phyloP scores from a whole-genome alignment of 2,329 filamentous ascomycete species.

The Aspergillus hiratsukae region DNA sequence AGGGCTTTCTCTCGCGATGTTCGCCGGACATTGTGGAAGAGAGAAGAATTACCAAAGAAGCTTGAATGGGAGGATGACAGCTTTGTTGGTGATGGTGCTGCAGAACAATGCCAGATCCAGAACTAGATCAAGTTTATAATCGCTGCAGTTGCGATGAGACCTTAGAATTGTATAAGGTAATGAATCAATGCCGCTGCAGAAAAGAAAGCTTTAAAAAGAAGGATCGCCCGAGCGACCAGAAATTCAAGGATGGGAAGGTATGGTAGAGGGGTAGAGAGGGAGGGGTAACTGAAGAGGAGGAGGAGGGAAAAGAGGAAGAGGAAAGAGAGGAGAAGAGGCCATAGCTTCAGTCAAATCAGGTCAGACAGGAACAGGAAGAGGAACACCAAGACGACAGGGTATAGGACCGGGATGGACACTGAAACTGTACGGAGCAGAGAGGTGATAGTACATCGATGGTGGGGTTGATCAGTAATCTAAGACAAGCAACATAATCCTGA shows the following conservation, averaged over 20 bases:
- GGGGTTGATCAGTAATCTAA: not conserved
- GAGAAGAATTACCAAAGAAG: not conserved
- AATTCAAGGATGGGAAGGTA: not conserved
- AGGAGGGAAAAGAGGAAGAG: not conserved
- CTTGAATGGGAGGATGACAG: not conserved
- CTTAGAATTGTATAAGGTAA: not conserved
- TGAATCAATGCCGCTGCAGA: not conserved
- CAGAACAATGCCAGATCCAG: not conserved
- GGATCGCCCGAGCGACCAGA: not conserved
- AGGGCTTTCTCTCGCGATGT: conserved; percentile 71
- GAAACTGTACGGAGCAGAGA: not conserved
- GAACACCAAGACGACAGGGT: not conserved
- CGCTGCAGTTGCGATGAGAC: not conserved
- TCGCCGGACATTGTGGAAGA: conserved; percentile 20
- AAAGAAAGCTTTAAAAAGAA: not conserved
- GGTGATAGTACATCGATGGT: not conserved
- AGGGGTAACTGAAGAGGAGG: not conserved
- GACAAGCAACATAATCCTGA: not conserved
- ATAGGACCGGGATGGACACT: not conserved
- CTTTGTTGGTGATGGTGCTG: not conserved
- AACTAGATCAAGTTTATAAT: not conserved
- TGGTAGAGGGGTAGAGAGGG: not conserved
- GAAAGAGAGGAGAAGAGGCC: not conserved
- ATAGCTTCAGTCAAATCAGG: not conserved
- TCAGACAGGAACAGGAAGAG: not conserved